Conservation (phyloP, 139 green algal genomes). For the Zygnema circumcarinatum region DNA sequence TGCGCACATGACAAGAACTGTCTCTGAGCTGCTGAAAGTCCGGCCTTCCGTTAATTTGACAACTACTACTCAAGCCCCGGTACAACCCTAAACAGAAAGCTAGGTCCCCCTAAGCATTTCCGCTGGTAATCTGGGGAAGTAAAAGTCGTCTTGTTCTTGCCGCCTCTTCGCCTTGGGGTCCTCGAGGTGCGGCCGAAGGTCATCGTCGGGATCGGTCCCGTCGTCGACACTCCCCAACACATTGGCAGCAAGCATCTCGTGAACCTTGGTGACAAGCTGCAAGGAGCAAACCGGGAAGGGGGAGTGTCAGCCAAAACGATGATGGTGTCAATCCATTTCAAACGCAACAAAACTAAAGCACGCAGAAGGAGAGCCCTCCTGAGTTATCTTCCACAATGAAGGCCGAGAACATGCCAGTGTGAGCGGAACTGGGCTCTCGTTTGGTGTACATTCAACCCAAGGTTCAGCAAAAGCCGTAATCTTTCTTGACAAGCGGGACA, state of each 20-base stretch:
- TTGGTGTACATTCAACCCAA: no score
- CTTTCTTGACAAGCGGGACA: no score
- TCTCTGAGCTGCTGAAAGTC: no score
- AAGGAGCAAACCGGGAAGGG: not conserved
- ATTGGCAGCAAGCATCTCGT: constrained; percentile 3
- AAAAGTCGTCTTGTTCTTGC: not conserved
- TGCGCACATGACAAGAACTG: no score
- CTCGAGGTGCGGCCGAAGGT: not conserved
- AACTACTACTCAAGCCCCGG: no score
- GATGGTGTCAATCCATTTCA: not conserved
- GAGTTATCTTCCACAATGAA: not conserved
- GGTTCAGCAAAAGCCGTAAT: no score
- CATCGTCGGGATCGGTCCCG: not conserved
- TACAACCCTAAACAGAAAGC: no score
- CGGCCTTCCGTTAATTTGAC: no score
- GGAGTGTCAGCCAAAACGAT: not conserved
- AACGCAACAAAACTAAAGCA: not conserved
- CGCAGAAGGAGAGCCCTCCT: not conserved
- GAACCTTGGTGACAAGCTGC: not conserved
- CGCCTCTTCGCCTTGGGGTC: not conserved
- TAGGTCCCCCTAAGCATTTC: constrained; percentile 1
- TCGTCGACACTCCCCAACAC: not conserved
- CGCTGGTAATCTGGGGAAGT: not conserved
- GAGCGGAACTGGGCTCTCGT: no score
- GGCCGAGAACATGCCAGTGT: no score